Evolutionary conservation across 2,329 filamentous ascomycete species (phyloP), one percentile per base, ranked within the genome.

Genomic region (Nakataea oryzae): DNA sequence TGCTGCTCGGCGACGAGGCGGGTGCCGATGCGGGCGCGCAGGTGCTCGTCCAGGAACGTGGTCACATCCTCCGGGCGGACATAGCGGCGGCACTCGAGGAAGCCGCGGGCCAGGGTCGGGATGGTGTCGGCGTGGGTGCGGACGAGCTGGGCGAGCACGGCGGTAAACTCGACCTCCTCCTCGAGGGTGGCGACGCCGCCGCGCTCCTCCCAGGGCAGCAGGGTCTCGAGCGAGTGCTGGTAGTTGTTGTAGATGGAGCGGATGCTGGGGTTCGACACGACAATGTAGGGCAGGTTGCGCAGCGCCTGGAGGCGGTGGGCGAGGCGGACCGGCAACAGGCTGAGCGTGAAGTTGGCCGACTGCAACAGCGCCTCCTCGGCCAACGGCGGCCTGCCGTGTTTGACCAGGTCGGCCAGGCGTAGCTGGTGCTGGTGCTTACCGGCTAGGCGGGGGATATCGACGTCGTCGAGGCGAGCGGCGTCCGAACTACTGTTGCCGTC

Each of bases 241-340:
- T 99, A 99, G 75, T 97, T 97, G 75, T 90, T 87, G 79, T 97
- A 96, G 66, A 99, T 99, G 69, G 89, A 88, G 29, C 88, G 90
- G 68, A 99, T 92, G 72, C 97, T 91, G 1, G 92, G 91, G 72
- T 99, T 97, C n/a, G 93, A 93, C 29, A 99, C 95, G 62, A 99
- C 93, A 66, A 99, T 97, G 75, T 93, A 99, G 0, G 95, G 95
- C 11, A 99, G 85, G 72, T 96, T 96, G 66, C 93, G 88, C 24
- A 99, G 81, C 56, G 92, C 91, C 73, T 96, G 90, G 66, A 99
- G 96, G 62, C 95, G 91, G 73, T 96, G 91, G 29, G 95, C 95
- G 29, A 99, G 86, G 50, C 95, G 91, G 59, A 95, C 90, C 17
- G 95, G 95, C 12, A 97, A 86, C 61, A 97, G 89, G 30, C 88